These are phyloP conservation scores for Rhizoctonia solani DNA, from an alignment of 1,284 basidiomycete species.

Conservation along the genomic window DNA sequence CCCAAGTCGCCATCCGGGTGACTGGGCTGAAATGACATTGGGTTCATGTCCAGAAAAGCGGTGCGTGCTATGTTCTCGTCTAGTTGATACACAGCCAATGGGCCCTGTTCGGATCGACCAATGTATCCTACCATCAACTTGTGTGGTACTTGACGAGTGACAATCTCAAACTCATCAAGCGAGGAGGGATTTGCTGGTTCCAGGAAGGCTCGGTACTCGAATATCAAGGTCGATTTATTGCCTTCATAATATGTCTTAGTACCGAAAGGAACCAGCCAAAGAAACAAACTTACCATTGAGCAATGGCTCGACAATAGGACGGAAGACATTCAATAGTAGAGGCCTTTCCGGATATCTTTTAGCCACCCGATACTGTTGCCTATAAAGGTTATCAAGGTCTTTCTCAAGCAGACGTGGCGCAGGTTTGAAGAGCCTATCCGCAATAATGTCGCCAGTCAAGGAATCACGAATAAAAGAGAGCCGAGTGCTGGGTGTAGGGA, in stretches of 20 bases:
- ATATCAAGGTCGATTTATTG: conserved; percentile 15
- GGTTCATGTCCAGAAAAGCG: conserved; percentile 29
- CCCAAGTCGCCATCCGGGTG: conserved; percentile 4
- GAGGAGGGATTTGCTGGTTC: not conserved
- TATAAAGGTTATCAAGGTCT: not conserved
- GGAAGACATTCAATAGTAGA: conserved; percentile 5
- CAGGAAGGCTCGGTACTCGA: conserved; percentile 26
- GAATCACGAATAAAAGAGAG: conserved; percentile 17
- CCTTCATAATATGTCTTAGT: not conserved
- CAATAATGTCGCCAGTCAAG: conserved; percentile 12
- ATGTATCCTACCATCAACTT: conserved; percentile 32
- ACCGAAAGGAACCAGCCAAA: not conserved
- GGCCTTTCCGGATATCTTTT: conserved; percentile 15
- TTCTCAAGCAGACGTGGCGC: not conserved
- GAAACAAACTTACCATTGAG: not conserved
- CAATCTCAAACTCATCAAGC: conserved; percentile 26
- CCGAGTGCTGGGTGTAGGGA: conserved; percentile 22
- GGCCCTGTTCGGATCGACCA: conserved; percentile 14
- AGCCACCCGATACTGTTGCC: conserved; percentile 19
- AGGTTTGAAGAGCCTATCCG: conserved; percentile 27
- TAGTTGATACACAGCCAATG: conserved; percentile 21
- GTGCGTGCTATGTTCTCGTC: conserved; percentile 27
- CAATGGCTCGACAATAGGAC: conserved; percentile 14
- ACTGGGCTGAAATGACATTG: conserved; percentile 20
- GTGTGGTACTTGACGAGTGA: conserved; percentile 24